These are phyloP conservation scores for Vickermania ingenoplastis DNA, from an alignment of 208 protist genomes.

Conservation along the genomic window DNA sequence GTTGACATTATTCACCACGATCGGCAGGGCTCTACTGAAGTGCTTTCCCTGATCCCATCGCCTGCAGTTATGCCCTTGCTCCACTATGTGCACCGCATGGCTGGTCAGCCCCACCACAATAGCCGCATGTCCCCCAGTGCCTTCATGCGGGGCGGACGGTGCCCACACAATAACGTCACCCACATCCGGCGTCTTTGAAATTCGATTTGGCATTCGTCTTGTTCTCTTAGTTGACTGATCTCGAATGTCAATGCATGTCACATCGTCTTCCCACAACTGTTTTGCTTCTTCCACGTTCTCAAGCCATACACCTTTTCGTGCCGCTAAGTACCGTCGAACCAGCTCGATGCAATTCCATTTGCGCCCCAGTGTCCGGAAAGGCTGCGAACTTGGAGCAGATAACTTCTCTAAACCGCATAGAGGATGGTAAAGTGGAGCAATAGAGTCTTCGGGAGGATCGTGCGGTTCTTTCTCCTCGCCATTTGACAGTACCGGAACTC, in stretches of 20 bases:
- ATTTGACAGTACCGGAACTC: constrained; percentile 71
- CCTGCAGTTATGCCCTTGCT: constrained; percentile 66
- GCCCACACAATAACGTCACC: constrained; percentile 63
- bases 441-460: constrained; percentile 19
- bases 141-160: constrained; percentile 22
- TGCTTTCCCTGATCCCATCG: constrained; percentile 27
- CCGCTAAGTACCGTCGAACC: constrained; percentile 54
- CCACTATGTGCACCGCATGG: constrained; percentile 30
- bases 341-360: constrained; percentile 75
- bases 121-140: constrained; percentile 57
- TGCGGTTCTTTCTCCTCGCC: constrained; percentile 44
- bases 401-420: constrained; percentile 7
- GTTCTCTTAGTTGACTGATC: constrained; percentile 20
- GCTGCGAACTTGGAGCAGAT: constrained; percentile 2
- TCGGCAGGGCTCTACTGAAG: constrained; percentile 40
- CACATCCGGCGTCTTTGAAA: constrained; percentile 11
- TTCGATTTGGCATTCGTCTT: not conserved
- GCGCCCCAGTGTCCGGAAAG: constrained; percentile 31
- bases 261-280: constrained; percentile 34
- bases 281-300: constrained; percentile 33
- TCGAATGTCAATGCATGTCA: constrained; percentile 15
- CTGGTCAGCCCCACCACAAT: constrained; percentile 32
- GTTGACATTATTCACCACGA: constrained; percentile 13
- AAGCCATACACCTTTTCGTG: constrained; percentile 60
- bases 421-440: constrained; percentile 18